phyloP scores from a whole-genome alignment of 169 alveolate genomes.

The Plasmodium ovale region DNA sequence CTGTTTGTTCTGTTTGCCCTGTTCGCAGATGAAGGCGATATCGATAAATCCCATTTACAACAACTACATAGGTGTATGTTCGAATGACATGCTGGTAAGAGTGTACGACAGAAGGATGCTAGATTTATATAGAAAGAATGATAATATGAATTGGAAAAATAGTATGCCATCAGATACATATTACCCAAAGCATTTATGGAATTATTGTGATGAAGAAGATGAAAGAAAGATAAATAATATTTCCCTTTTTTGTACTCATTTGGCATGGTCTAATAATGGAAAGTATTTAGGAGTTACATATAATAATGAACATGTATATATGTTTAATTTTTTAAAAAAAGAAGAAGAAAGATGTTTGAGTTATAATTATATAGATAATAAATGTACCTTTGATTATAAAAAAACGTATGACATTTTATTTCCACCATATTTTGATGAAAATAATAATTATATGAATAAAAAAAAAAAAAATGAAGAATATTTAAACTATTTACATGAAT shows the following conservation, averaged over 20 bases:
- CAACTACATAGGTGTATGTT: conserved; percentile 78
- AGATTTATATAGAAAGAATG: conserved; percentile 21
- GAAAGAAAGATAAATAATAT: conserved; percentile 2
- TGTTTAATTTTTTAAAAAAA: conserved; percentile 68
- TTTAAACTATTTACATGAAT: not conserved
- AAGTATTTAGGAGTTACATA: conserved; percentile 77
- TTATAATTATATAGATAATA: conserved; percentile 8
- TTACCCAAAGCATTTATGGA: conserved; percentile 80
- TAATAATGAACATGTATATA: conserved; percentile 76
- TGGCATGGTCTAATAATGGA: conserved; percentile 74
- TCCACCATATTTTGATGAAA: conserved; percentile 18
- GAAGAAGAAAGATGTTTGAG: conserved; percentile 50
- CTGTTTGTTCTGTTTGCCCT: not conserved
- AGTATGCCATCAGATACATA: conserved; percentile 75
- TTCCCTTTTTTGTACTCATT: conserved; percentile 38
- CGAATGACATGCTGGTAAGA: conserved; percentile 79
- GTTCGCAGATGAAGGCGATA: conserved; percentile 75
- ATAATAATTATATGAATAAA: not conserved
- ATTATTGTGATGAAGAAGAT: conserved; percentile 42
- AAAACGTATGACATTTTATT: conserved; percentile 26
- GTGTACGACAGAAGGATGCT: conserved; percentile 81
- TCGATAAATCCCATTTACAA: conserved; percentile 78
- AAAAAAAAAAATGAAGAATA: not conserved
- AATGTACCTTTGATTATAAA: not conserved
- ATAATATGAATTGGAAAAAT: conserved; percentile 38